Percentiles rank a stretch among this genome's conserved stretches.
Conservation (phyloP, 495 filamentous ascomycete genomes). For the Penicillium desertorum region DNA sequence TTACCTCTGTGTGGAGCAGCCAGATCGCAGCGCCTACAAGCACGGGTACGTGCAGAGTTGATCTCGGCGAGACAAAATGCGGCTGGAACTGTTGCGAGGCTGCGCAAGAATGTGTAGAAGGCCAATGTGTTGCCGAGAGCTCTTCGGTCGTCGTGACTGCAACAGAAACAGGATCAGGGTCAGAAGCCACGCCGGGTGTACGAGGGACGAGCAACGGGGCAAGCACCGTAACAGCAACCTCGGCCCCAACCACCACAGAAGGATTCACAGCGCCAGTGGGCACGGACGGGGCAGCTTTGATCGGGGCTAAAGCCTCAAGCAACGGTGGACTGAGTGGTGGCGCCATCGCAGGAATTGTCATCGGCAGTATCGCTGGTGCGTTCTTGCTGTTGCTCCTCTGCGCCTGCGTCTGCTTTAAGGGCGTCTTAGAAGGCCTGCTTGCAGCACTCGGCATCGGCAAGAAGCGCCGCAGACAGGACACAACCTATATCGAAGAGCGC, state of each 20-base stretch:
- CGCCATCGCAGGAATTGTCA: slow-evolving; percentile 93
- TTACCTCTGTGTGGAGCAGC: slow-evolving; percentile 67
- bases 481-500: slow-evolving; percentile 67
- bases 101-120: slow-evolving; percentile 62
- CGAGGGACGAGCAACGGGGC: slow-evolving; percentile 67
- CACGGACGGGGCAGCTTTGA: slow-evolving; percentile 50
- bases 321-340: slow-evolving; percentile 66
- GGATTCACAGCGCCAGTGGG: slow-evolving; percentile 57
- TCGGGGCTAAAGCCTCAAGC: slow-evolving; percentile 41
- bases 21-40: slow-evolving; percentile 41
- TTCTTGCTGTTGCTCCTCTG: slow-evolving; percentile 70
- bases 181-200: slow-evolving; percentile 53
- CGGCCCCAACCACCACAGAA: slow-evolving; percentile 56
- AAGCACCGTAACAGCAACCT: slow-evolving; percentile 55
- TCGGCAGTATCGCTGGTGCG: slow-evolving; percentile 78
- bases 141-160: slow-evolving; percentile 41
- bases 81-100: slow-evolving; percentile 72
- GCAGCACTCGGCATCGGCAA: slow-evolving; percentile 64
- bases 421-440: slow-evolving; percentile 61
- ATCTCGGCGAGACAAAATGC: slow-evolving; percentile 64
- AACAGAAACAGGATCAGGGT: slow-evolving; percentile 20
- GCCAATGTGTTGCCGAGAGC: slow-evolving; percentile 41
- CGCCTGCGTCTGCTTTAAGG: slow-evolving; percentile 69
- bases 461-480: slow-evolving; percentile 48
- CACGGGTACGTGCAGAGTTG: slow-evolving; percentile 54